phyloP scores from a whole-genome alignment of 768 basidiomycete species.

The Baorangia bicolor region DNA sequence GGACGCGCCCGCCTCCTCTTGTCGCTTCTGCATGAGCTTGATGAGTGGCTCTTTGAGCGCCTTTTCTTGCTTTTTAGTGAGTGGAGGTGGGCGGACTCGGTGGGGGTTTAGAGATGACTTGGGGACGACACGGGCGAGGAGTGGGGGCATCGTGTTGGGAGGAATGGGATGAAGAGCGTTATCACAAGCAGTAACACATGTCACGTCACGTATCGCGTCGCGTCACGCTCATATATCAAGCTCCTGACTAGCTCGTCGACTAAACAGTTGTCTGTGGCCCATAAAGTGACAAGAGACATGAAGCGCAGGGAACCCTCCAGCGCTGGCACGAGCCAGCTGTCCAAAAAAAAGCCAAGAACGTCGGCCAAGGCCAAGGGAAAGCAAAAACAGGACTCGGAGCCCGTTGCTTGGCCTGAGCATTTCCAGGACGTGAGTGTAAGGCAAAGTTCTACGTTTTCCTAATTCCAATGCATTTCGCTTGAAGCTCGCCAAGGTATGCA shows the following conservation, averaged over 20 bases:
- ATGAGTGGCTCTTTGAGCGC: constrained; percentile 37
- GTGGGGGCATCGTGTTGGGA: constrained; percentile 8
- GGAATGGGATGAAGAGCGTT: background rate
- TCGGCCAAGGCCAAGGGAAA: constrained; percentile 17
- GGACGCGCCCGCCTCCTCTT: constrained; percentile 36
- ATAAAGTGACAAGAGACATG: background rate
- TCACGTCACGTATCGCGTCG: constrained; percentile 27
- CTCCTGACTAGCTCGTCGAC: background rate
- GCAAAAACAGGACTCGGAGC: constrained; percentile 7
- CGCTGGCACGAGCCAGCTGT: background rate
- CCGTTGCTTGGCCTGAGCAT: constrained; percentile 56
- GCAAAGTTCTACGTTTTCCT: background rate
- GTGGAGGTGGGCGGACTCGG: constrained; percentile 30
- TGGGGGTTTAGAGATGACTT: constrained; percentile 27
- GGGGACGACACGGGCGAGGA: constrained; percentile 38
- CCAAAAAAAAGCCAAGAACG: constrained; percentile 25
- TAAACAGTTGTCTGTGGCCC: background rate
- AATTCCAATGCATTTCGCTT: constrained; percentile 1
- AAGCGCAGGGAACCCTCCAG: constrained; percentile 12
- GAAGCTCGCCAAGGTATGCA: constrained; percentile 61
- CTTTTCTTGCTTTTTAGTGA: constrained; percentile 31
- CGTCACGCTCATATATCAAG: constrained; percentile 9
- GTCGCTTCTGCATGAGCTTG: constrained; percentile 40
- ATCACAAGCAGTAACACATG: background rate
- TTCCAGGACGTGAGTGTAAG: constrained; percentile 48